Evolutionary conservation across 2,329 filamentous ascomycete species (phyloP).

Genomic region (Ophiocordyceps camponoti-saundersi): DNA sequence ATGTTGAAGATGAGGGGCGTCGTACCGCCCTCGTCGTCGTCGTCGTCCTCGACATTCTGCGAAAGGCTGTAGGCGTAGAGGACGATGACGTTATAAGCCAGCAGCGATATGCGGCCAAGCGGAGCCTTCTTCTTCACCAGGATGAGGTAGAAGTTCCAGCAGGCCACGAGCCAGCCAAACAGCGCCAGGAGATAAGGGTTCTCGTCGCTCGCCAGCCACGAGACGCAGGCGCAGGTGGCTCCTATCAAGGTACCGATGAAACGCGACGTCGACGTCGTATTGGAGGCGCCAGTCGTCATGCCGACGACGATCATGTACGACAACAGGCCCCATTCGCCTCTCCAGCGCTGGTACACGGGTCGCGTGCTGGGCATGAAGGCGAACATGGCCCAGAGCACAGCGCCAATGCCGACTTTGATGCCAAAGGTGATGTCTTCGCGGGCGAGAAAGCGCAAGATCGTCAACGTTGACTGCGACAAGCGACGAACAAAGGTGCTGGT

Average conservation of each 20-base stretch:
- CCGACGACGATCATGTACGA: conserved; percentile 97
- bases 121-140: conserved; percentile 70
- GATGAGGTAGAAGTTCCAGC: conserved; percentile 82
- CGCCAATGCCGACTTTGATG: conserved; percentile 83
- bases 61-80: conserved; percentile 87
- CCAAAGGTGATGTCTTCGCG: conserved; percentile 56
- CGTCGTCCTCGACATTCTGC: conserved; percentile 60
- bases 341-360: conserved; percentile 70
- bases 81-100: conserved; percentile 91
- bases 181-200: conserved; percentile 63
- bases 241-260: conserved; percentile 78
- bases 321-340: conserved; percentile 90
- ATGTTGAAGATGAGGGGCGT: conserved; percentile 80
- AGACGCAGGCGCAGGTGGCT: conserved; percentile 53
- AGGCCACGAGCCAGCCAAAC: conserved; percentile 64
- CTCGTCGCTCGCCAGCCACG: conserved; percentile 62
- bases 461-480: conserved; percentile 27
- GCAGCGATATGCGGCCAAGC: conserved; percentile 80
- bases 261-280: conserved; percentile 76
- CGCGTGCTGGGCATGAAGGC: conserved; percentile 68
- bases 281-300: conserved; percentile 93
- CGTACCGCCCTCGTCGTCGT: conserved; percentile 76
- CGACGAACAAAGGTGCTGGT: conserved; percentile 24
- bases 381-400: conserved; percentile 74
- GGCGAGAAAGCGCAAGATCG: conserved; percentile 27